Percentiles rank a stretch among this genome's conserved stretches.
These are phyloP conservation scores for Drosera capensis DNA, from an alignment of 148 eudicot species.

Conservation along the genomic window DNA sequence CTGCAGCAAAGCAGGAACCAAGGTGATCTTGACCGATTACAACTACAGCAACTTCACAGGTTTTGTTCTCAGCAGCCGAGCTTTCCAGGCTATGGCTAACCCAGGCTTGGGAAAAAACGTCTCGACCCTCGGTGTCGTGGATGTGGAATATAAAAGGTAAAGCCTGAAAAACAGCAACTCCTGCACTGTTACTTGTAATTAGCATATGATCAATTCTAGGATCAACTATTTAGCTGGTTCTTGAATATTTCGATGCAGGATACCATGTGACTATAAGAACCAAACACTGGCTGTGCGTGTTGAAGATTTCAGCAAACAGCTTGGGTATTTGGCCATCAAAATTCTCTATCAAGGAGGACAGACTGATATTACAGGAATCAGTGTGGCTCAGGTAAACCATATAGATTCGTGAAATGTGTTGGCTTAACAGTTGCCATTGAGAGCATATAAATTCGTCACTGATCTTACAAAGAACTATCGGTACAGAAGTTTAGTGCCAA, in stretches of 20 bases:
- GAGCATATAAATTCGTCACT: neutral
- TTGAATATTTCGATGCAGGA: neutral
- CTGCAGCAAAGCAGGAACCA: constrained; percentile 41
- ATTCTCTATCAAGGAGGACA: constrained; percentile 75
- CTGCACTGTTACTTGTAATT: neutral
- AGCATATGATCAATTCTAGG: neutral
- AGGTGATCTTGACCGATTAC: constrained; percentile 38
- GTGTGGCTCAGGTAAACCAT: constrained; percentile 38
- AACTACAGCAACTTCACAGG: constrained; percentile 33
- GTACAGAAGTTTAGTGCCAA: neutral
- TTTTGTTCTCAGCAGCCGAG: constrained; percentile 60
- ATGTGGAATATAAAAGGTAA: constrained; percentile 42
- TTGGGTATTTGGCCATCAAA: constrained; percentile 44
- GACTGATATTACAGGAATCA: constrained; percentile 42
- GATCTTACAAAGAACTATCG: neutral
- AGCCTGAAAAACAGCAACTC: neutral
- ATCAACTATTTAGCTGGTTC: neutral
- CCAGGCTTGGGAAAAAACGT: constrained; percentile 33
- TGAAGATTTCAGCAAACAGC: constrained; percentile 20
- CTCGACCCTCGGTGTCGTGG: constrained; percentile 27
- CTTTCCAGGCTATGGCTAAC: constrained; percentile 64
- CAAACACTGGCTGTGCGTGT: constrained; percentile 37
- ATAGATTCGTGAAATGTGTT: neutral
- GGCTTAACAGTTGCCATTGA: neutral
- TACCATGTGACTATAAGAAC: constrained; percentile 42